Base-by-base conservation (phyloP, 345 rosid genomes). In the Anacardium occidentale region DNA sequence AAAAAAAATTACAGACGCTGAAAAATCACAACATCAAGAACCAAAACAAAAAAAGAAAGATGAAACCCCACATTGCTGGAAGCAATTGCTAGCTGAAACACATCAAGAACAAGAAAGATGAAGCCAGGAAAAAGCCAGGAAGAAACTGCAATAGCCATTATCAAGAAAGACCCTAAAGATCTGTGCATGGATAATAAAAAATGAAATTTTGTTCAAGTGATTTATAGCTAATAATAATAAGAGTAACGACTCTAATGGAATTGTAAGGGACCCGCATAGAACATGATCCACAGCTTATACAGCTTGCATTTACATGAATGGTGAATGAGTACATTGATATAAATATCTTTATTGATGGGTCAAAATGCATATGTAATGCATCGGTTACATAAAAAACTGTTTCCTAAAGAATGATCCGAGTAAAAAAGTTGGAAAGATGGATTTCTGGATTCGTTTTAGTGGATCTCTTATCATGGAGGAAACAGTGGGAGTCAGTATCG, bases 21-120 rank as follows among this genome's bases (percentile, higher is more conserved):
- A 3, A 8, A 42, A 40, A 75, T 20, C 14, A n/a, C 44, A 10
- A 3, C 52, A 58, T 32, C 61, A 57, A 72, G 48, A 60, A 76
- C 51, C 22, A 55, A 17, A 65, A 70, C 18, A 12, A 7, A 10
- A 37, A 58, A 74, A 52, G 40, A 73, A 42, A 56, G 14, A 57
- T 73, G 26, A 29, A 22, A 65, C 67, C 81, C 71, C 66, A 86
- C 85, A 77, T 81, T 79, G 79, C 74, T 80, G 52, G 84, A 75
- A 77, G 80, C 87, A 70, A 64, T 58, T 4, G 70, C 69, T 24
- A 21, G 68, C 51, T 25, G 72, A 63, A 78, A 64, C 26, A 69
- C 52, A 64, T 69, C 77, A 60, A 74, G n/a, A n/a, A n/a, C n/a
- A n/a, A n/a, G 66, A 53, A 68, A 32, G n/a, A 64, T 13, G 10